Base-by-base conservation (phyloP, 108 stramenopile genomes). In the Hondaea fermentalgiana region DNA sequence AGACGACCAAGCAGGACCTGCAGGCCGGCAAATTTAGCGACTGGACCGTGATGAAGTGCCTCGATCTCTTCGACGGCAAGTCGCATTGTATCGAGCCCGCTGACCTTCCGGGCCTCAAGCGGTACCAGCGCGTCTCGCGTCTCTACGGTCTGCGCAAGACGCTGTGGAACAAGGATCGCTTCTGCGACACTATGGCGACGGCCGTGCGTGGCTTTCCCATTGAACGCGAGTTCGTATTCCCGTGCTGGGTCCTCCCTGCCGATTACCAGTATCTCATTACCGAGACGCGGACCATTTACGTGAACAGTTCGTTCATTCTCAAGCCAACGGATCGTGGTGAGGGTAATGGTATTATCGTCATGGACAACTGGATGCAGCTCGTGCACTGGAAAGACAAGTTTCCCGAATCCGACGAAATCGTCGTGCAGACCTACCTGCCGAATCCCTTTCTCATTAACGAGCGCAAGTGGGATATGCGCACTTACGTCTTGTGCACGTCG, bases 341-440 rank as follows among this genome's bases (percentile, higher is more conserved):
- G 76, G 76, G 76, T 12, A 83, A 83, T 83, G 76, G 76, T 83
- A 83, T 83, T 23, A 83, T 83, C 3, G 76, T 83, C 23, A 83
- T 83, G 76, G 76, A 83, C 76, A 53, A 83, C 76, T 83, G 76
- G 76, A 12, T 14, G 76, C 76, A 83, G 76, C 51, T 83, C 49
- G 76, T 53, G 23, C 44, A 83, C 76, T 83, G 76, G 76, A 83
- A 83, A 28, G 19, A 17, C 12, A 83, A 83, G 3, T 87, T 90
- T 2, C 87, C 87, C 19, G 57, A 90, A 16, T 53, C 45, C 51
- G 76, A 83, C 23, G 76, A 83, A 45, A 92, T 93, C 17, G 96
- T 96, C 4, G 91, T 96, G 51, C 93, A 94, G 87, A 59, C 76
- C 25, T 94, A 94, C 51, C 42, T 94, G 5, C 71, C 71, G 5